Base-by-base conservation (phyloP, 2,329 filamentous ascomycete species). In the Acrodontium crateriforme region DNA sequence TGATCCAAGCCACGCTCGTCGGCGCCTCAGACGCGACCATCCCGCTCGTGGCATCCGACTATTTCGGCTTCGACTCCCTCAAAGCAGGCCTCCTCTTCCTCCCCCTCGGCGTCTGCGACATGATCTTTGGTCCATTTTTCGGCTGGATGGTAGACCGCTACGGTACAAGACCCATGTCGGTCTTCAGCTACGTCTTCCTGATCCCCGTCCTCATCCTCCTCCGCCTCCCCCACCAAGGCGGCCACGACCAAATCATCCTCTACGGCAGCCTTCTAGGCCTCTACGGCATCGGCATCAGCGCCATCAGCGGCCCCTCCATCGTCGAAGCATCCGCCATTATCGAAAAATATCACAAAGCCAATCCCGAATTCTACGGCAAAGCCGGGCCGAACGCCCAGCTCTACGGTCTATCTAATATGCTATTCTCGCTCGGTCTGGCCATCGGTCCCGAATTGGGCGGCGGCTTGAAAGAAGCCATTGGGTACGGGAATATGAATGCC, bases 321-420 rank as follows among this genome's bases (percentile, higher is more conserved):
- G 69, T 74, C 11, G 71, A 75, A 45, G 59, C 66, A 1, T 67
- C 67, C 4, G 52, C 56, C 8, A 56, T 74, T 1, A 59, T 74
- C 2, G 61, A 69, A 36, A 60, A 57, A 22, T 74, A 69, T 40
- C 60, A 69, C 34, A 55, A 61, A 24, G 62, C 61, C 1, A 75
- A 74, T 31, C 56, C 56, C 1, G 60, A 59, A 0, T 54, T 69
- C 27, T 75, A 74, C 37, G 66, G 68, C 1, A 49, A 56, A 1
- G 55, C 65, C 4, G 67, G 67, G 0, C 71, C 72, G 0, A 75
- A 75, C 42, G 72, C 71, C 2, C 74, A 78, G 48, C 56, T 77
- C 0, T 78, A 76, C 45, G 71, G 68, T 3, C 54, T 78, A 33
- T 74, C 70, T 40, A 70, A 64, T n/a, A 64, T 76, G 58, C 60